Percentiles rank a stretch among this genome's conserved stretches.
phyloP scores from a whole-genome alignment of 345 rosid species.

The Odontarrhena argentea region DNA sequence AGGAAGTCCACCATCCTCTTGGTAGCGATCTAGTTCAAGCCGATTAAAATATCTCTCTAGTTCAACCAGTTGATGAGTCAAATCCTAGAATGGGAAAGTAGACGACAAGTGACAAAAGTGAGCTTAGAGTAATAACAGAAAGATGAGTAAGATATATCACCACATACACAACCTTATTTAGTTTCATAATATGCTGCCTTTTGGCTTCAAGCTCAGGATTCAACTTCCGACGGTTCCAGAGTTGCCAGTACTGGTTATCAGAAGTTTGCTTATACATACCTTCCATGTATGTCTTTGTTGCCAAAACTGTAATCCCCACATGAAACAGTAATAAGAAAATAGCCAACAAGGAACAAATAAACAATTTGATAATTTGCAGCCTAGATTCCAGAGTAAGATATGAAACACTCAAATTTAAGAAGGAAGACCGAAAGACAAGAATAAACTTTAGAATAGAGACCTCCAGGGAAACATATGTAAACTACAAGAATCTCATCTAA shows the following conservation, averaged over 20 bases:
- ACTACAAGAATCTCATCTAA: conserved; percentile 18
- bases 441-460: conserved; percentile 10
- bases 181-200: conserved; percentile 56
- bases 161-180: conserved; percentile 64
- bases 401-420: neutral
- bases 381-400: conserved; percentile 28
- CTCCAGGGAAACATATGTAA: conserved; percentile 24
- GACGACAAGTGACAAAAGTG: conserved; percentile 20
- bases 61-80: conserved; percentile 81
- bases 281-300: conserved; percentile 72
- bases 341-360: neutral
- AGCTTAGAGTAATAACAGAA: conserved; percentile 28
- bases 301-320: conserved; percentile 63
- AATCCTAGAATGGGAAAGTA: conserved; percentile 56
- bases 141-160: conserved; percentile 23
- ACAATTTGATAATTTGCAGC: conserved; percentile 13
- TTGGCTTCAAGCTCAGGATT: conserved; percentile 85
- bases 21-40: conserved; percentile 78
- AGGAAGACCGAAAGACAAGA: neutral
- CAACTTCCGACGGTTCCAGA: conserved; percentile 88
- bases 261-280: conserved; percentile 85
- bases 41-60: conserved; percentile 87
- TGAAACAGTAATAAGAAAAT: conserved; percentile 20
- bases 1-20: conserved; percentile 54
- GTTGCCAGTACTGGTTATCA: conserved; percentile 78